These are phyloP conservation scores for Podospora comata DNA, from an alignment of 495 filamentous ascomycete species.

Conservation along the genomic window DNA sequence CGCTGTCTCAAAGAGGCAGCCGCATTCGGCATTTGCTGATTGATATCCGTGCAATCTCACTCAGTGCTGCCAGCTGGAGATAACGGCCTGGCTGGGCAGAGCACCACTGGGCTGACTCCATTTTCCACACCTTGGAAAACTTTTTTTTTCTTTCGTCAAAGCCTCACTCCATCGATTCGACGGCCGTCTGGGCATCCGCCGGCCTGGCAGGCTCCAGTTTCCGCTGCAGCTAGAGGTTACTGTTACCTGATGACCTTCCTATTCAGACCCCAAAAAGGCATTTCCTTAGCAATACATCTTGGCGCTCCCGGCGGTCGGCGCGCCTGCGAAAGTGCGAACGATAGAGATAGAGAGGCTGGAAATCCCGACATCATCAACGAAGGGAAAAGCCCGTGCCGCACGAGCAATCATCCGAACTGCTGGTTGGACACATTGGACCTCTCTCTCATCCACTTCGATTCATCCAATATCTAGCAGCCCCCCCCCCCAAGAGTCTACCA, in stretches of 20 bases:
- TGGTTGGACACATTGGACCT: background rate
- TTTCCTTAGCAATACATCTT: constrained; percentile 18
- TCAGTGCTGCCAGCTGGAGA: background rate
- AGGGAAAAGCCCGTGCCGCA: constrained; percentile 12
- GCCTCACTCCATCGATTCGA: constrained; percentile 6
- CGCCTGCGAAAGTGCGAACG: background rate
- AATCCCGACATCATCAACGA: background rate
- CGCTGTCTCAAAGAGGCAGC: constrained; percentile 16
- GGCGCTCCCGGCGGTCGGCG: constrained; percentile 17
- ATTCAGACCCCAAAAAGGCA: constrained; percentile 21
- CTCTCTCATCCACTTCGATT: no score
- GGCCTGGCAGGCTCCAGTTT: constrained; percentile 22
- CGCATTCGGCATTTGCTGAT: constrained; percentile 9
- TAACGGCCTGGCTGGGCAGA: background rate
- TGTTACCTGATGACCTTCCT: constrained; percentile 36
- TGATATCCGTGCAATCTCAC: no score
- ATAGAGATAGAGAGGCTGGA: background rate
- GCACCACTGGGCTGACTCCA: background rate
- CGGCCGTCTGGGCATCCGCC: constrained; percentile 9
- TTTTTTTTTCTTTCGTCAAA: constrained; percentile 12
- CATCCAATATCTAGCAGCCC: background rate
- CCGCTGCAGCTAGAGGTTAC: constrained; percentile 35
- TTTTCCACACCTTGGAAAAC: constrained; percentile 11
- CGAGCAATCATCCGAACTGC: constrained; percentile 8
- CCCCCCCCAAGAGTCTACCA: background rate